Evolutionary conservation across 2,329 filamentous ascomycete species (phyloP), one percentile per base, ranked within the genome.

Genomic region (Dryadomyces sulphureus): DNA sequence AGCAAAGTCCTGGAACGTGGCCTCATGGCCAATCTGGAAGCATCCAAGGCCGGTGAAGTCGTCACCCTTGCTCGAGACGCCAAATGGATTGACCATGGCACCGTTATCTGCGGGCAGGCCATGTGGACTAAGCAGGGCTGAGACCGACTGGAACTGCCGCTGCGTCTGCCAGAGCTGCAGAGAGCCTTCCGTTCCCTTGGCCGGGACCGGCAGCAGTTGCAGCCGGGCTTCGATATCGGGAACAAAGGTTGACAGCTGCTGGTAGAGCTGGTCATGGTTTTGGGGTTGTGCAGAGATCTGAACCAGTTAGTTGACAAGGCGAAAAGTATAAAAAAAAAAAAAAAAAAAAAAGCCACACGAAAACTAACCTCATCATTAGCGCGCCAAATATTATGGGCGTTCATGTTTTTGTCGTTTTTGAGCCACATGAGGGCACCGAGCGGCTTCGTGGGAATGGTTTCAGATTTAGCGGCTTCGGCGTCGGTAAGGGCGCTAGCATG

Each of bases 371-470:
- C 32, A 14, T 53, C 49, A 44, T 57, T 59, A 8, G 22, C 45
- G 9, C 54, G 50, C 56, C 57, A 59, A 17, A 48, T 47, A 32
- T 55, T 47, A 40, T 59, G 56, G 34, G 54, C 46, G 14, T 53
- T 45, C 52, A 58, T 58, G 25, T 55, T 55, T 30, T 50, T 45
- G n/a, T 53, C 47, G 12, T 47, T 49, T 44, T 59, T 59, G 21
- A 59, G 47, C 56, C 56, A 59, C 42, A 55, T 54, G 38, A 59
- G 53, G n/a, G 57, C 56, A 11, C 54, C 54, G 1, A 59, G 47
- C 20, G 57, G 57, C 39, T 57, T 50, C n/a, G 50, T 44, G 1
- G 38, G 19, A 16, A 51, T 12, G 7, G 43, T 43, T 9, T 42
- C 40, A 2, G 21, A 30, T 21, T 30, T 36, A 6, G 53, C 52